Evolutionary conservation across 2,329 filamentous ascomycete genomes (phyloP), one percentile per base, ranked within the genome.

Genomic region (Phialophora verrucosa): DNA sequence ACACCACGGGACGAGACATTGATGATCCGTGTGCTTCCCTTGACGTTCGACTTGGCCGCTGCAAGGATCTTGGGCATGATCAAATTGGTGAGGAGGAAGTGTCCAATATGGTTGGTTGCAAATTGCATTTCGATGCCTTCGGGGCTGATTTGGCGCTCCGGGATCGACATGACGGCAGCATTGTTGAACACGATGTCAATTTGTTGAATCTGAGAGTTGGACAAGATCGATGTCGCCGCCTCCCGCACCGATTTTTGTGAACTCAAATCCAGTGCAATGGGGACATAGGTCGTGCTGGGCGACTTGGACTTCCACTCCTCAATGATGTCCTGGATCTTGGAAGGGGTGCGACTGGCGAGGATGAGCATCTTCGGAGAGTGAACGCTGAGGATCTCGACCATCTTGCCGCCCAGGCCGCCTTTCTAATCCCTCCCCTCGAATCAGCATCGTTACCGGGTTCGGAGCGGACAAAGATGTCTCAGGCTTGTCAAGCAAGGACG

Each of bases 151-250:
- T 49, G 56, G 25, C 68, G 54, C 60, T 76, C 76, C 1, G 73
- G 69, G 4, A 69, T 50, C 1, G 72, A 74, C 76, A 80, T 80
- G 42, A 81, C 71, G 1, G 78, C 80, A 12, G 81, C 79, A 65
- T 81, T 75, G 68, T 80, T 82, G 4, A 73, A 77, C 4, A 74
- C 74, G n/a, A 80, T 75, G 27, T 81, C 78, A 49, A 83, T 76
- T 0, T 68, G 65, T n/a, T 74, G 71, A 11, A 65, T 60, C n/a
- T 65, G 25, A 7, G 60, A 60, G 7, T 65, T 57, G 27, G 51
- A 54, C 42, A 75, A 72, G 50, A 82, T 73, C 58, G 73, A 65
- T 0, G 64, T 61, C 1, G 77, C 78, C 1, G 78, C 77, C 20
- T 71, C 64, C 0, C 76, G 75, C 2, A 79, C 72, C 5, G 72